These are phyloP conservation scores for Coemansia sp. DNA, from an alignment of 192 early-diverging fungal genomes.

Conservation along the genomic window DNA sequence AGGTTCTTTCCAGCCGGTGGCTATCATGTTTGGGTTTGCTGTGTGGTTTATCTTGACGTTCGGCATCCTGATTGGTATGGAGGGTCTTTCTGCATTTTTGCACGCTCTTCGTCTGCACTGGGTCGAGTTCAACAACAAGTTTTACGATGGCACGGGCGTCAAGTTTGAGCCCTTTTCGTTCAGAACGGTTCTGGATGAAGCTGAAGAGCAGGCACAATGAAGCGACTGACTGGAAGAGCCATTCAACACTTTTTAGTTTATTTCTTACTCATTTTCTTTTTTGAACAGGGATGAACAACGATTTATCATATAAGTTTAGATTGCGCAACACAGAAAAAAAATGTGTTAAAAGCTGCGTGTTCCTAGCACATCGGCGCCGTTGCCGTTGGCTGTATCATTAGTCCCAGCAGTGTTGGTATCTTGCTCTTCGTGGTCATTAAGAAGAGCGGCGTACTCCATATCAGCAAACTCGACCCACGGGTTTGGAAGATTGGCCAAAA, in stretches of 20 bases:
- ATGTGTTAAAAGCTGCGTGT: neutral
- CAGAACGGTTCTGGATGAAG: constrained; percentile 43
- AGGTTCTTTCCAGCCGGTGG: constrained; percentile 63
- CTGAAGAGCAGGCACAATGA: constrained; percentile 26
- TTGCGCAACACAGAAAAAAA: neutral
- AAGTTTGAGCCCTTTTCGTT: constrained; percentile 94
- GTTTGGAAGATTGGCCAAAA: constrained; percentile 48
- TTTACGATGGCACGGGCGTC: constrained; percentile 88
- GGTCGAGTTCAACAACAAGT: constrained; percentile 99
- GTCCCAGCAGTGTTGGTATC: neutral
- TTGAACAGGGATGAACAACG: neutral
- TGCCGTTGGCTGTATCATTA: neutral
- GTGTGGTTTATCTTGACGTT: constrained; percentile 90
- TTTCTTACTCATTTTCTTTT: neutral
- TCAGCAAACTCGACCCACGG: constrained; percentile 57
- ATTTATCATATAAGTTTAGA: neutral
- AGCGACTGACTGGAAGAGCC: no score
- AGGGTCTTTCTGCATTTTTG: constrained; percentile 84
- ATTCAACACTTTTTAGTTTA: no score
- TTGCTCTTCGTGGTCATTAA: constrained; percentile 44
- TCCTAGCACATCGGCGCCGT: neutral
- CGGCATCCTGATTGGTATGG: constrained; percentile 78
- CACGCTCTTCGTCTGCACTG: constrained; percentile 93
- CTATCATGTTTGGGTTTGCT: constrained; percentile 75
- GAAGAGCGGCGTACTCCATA: constrained; percentile 51